Evolutionary conservation across 192 early-diverging fungal genomes (phyloP).

Genomic region (Endogone sp.): DNA sequence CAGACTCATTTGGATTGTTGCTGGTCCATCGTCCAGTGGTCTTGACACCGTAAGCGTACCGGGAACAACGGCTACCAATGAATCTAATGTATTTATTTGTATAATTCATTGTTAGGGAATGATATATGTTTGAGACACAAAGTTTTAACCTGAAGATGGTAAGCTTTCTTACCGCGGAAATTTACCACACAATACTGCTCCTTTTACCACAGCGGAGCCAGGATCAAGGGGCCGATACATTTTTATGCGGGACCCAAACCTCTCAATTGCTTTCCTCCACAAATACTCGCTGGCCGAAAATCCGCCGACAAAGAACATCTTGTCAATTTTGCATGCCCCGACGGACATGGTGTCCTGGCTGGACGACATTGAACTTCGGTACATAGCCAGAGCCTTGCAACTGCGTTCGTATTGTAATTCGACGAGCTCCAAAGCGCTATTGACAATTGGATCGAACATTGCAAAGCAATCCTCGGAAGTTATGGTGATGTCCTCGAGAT

Average conservation of each 20-base stretch:
- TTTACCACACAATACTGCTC: background rate
- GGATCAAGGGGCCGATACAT: background rate
- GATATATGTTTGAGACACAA: no score
- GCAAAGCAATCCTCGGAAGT: background rate
- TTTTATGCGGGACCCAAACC: conserved; percentile 9
- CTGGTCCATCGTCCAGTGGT: no score
- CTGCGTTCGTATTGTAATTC: conserved; percentile 18
- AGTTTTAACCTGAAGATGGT: no score
- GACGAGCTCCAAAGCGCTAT: conserved; percentile 28
- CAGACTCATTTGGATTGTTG: no score
- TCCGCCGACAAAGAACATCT: conserved; percentile 41
- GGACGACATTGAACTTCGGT: no score
- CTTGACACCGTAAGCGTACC: no score
- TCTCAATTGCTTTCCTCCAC: conserved; percentile 17
- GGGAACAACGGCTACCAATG: no score
- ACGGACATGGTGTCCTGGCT: no score
- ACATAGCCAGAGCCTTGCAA: background rate
- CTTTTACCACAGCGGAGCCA: background rate
- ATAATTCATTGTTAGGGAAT: no score
- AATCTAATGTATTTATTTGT: no score
- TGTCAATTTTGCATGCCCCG: conserved; percentile 18
- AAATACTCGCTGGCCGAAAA: conserved; percentile 33
- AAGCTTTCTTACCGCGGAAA: background rate
- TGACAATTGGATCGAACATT: conserved; percentile 33
- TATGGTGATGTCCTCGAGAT: background rate